Percentiles rank a stretch among this genome's conserved stretches.
Evolutionary conservation across 2,329 filamentous ascomycete genomes (phyloP).

Genomic region (Ophiocordyceps camponoti-rufipedis): DNA sequence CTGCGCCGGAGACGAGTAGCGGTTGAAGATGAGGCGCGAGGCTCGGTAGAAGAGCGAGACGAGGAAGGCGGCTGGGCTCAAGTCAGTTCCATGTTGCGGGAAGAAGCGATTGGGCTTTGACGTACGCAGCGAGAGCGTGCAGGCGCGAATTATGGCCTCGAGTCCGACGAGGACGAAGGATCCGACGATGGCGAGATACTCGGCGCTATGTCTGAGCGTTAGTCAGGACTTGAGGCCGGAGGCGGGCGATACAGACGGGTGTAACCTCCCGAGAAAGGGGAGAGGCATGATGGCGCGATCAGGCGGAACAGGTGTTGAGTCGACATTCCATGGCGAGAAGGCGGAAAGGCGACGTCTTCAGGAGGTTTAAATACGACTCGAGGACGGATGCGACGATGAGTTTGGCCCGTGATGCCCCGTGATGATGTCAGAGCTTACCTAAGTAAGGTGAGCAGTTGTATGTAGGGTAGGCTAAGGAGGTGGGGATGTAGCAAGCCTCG

Average conservation of each 20-base stretch:
- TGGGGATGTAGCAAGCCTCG: too few relatives aligned
- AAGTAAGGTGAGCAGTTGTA: too few relatives aligned
- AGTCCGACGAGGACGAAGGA: conserved; percentile 71
- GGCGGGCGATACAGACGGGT: conserved; percentile 21
- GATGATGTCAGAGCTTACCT: not conserved
- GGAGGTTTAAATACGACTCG: too few relatives aligned
- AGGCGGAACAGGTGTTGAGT: not conserved
- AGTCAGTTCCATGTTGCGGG: not conserved
- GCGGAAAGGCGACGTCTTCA: too few relatives aligned
- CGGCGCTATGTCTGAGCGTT: conserved; percentile 26
- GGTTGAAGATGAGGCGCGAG: conserved; percentile 69
- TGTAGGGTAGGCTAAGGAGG: not conserved
- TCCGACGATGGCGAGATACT: conserved; percentile 73
- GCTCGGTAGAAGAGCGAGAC: conserved; percentile 68
- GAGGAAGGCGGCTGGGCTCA: conserved; percentile 47
- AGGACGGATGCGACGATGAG: not conserved
- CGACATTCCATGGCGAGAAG: not conserved
- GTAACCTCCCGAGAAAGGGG: conserved; percentile 32
- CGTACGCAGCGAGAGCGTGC: conserved; percentile 77
- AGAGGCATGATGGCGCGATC: conserved; percentile 22
- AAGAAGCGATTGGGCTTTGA: conserved; percentile 5
- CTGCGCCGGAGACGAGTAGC: conserved; percentile 50
- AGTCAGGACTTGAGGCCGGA: not conserved
- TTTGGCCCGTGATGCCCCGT: not conserved
- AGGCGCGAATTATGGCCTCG: conserved; percentile 65